Evolutionary conservation across 2,329 filamentous ascomycete species (phyloP), one percentile per base, ranked within the genome.

Genomic region (Diaporthe caulivora): DNA sequence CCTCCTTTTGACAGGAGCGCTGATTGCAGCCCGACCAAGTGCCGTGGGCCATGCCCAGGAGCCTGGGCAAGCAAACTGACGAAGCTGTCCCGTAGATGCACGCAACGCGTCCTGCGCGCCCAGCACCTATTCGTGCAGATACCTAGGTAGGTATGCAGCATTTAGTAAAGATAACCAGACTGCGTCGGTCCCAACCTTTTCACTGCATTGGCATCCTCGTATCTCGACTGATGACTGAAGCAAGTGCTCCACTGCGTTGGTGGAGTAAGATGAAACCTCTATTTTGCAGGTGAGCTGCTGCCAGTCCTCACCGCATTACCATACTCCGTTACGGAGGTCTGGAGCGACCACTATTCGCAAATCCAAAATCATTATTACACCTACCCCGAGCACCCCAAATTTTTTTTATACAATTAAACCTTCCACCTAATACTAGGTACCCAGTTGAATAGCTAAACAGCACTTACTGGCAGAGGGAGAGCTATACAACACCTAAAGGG

Each of bases 221-320:
- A 29, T 65, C 42, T n/a, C 10, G 17, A 11, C 60, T 34, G 9
- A 21, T 18, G 60, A 11, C 11, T 34, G 24, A n/a, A 24, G 15
- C 9, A 21, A 17, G 15, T 26, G 29, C 44, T 26, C 62, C 62
- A 51, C 62, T 51, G 44, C 13, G 9, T 4, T 21, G 8, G 60
- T 65, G 60, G 60, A 65, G 42, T 21, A 26, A 47, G 44, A 49
- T 65, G 60, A 49, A 65, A 37, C 42, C 60, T 65, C 44, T 17
- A 51, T 31, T 31, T 15, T 34, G 60, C 10, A 37, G 24, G 21
- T 24, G 37, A 60, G 11, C 44, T 3, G 24, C 34, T 37, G 54
- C 24, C 44, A 37, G 26, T 26, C 29, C 62, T 65, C 62, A 51
- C 62, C 44, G 44, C 60, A 65, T 49, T n/a, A 31, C 26, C n/a